A percentile compares a stretch with the other conserved stretches of the same genome.
phyloP scores from a whole-genome alignment of 2,329 filamentous ascomycete genomes.

The Aspergillus hiratsukae region DNA sequence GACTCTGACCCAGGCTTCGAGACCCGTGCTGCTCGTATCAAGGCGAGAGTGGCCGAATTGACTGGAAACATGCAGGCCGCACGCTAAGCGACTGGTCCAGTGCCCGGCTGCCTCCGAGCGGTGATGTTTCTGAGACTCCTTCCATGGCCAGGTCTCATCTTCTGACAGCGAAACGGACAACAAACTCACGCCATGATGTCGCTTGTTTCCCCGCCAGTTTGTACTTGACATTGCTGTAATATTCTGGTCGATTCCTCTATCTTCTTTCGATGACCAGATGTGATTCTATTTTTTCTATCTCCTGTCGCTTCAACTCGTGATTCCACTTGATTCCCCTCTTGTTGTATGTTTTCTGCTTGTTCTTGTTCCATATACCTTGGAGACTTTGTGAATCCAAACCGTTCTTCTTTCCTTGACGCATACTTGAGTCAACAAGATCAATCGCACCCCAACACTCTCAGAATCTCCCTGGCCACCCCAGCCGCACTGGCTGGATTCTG shows the following conservation, averaged over 20 bases:
- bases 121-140: background rate
- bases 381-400: constrained; percentile 11
- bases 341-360: constrained; percentile 10
- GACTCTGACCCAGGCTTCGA: constrained; percentile 67
- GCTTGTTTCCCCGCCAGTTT: background rate
- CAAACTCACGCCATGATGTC: constrained; percentile 14
- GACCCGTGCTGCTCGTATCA: constrained; percentile 93
- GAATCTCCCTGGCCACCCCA: constrained; percentile 41
- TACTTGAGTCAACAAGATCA: background rate
- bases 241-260: constrained; percentile 2
- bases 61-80: constrained; percentile 73
- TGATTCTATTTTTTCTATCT: constrained; percentile 13
- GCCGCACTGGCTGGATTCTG: constrained; percentile 46
- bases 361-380: constrained; percentile 17
- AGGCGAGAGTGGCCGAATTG: constrained; percentile 90
- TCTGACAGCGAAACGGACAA: constrained; percentile 4
- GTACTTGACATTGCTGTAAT: constrained; percentile 3
- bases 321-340: constrained; percentile 16
- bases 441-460: constrained; percentile 27
- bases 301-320: constrained; percentile 17
- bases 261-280: constrained; percentile 4
- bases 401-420: background rate
- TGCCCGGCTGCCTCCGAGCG: background rate
- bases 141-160: background rate
- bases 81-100: constrained; percentile 13